phyloP scores from a whole-genome alignment of 495 filamentous ascomycete genomes.

The Hypoxylon cercidicola region DNA sequence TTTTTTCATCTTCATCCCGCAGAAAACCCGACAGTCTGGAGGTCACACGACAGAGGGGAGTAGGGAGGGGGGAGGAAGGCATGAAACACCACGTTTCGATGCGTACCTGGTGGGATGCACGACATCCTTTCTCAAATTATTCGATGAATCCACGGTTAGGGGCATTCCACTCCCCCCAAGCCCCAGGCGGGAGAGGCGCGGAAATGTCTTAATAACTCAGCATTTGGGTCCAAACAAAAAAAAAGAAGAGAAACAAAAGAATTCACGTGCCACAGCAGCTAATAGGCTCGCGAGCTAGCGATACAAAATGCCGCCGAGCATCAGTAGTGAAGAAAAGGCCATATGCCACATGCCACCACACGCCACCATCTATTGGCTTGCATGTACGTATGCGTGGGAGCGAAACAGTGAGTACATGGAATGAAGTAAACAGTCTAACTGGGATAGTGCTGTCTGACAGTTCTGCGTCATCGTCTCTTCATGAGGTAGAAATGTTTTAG shows the following conservation, averaged over 20 bases:
- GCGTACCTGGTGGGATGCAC: constrained; percentile 24
- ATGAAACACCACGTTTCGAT: constrained; percentile 44
- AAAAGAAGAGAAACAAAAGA: background rate
- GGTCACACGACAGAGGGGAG: constrained; percentile 27
- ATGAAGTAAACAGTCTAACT: no score
- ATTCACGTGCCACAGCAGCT: constrained; percentile 34
- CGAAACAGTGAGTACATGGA: no score
- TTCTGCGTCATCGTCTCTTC: no score
- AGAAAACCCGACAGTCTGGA: constrained; percentile 10
- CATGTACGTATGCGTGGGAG: no score
- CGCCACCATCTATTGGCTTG: no score
- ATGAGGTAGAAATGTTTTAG: background rate
- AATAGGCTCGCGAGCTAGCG: constrained; percentile 29
- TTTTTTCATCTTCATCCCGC: background rate
- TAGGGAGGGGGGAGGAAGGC: constrained; percentile 19
- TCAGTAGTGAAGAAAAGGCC: background rate
- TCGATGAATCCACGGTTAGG: constrained; percentile 25
- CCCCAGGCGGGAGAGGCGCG: background rate
- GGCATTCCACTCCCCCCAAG: constrained; percentile 6
- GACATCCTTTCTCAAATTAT: constrained; percentile 13
- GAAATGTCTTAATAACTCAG: constrained; percentile 8
- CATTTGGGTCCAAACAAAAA: constrained; percentile 3
- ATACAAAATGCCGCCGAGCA: constrained; percentile 29
- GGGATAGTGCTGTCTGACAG: no score
- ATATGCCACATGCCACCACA: background rate